Evolutionary conservation across 2,329 filamentous ascomycete genomes (phyloP).

Genomic region (Alternaria ethzedia): DNA sequence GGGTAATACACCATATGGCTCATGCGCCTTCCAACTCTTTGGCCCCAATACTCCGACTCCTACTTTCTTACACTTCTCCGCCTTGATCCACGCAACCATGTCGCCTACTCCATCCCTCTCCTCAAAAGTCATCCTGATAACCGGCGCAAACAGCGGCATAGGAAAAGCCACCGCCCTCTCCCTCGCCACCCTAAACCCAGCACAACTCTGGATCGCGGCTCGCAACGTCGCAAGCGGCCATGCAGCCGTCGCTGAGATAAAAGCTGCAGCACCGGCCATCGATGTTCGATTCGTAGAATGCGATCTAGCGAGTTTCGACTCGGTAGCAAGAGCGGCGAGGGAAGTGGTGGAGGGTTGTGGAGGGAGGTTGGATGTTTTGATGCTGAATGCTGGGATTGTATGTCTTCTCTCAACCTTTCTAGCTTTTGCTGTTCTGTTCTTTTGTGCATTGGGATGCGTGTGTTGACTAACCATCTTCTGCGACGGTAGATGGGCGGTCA

Average conservation of each 20-base stretch:
- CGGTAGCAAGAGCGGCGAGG: not conserved
- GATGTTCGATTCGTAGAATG: not conserved
- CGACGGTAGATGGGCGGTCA: not conserved
- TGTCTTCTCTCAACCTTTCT: no score
- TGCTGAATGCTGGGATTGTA: not conserved
- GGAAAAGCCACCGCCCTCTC: not conserved
- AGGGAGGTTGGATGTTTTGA: not conserved
- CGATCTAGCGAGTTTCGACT: not conserved
- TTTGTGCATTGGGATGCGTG: no score
- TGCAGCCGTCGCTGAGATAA: not conserved
- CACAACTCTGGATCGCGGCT: not conserved
- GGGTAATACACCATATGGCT: fast-evolving
- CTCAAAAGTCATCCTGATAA: not conserved
- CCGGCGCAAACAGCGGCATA: not conserved
- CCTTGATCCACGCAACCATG: not conserved
- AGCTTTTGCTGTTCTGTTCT: no score
- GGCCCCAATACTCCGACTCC: not conserved
- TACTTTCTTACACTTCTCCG: not conserved
- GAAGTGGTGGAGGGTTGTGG: not conserved
- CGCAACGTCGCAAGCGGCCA: not conserved
- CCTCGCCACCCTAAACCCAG: not conserved
- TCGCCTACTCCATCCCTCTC: not conserved
- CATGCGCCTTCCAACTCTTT: not conserved
- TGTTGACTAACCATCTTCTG: no score
- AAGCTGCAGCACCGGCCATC: fast-evolving